A percentile compares a stretch with the other conserved stretches of the same genome.
Conservation (phyloP, 306 rosid genomes). For the Citrullus colocynthis region DNA sequence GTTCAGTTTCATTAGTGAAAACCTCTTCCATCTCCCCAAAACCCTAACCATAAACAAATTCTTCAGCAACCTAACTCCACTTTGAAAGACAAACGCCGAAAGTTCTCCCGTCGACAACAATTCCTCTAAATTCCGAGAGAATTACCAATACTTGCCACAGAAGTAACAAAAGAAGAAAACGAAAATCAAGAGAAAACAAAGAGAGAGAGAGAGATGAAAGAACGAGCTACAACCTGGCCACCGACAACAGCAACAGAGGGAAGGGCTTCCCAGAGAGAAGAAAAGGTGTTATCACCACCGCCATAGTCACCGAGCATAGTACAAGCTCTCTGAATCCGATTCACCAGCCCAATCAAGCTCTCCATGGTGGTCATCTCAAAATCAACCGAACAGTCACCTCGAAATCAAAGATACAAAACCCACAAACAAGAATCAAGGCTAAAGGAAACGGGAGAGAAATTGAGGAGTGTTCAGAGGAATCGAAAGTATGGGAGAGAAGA, state of each 20-base stretch:
- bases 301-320: conserved; percentile 92
- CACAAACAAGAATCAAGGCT: background rate
- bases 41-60: background rate
- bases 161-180: background rate
- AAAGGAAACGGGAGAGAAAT: too few species aligned
- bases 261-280: conserved; percentile 92
- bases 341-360: conserved; percentile 90
- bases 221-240: conserved; percentile 51
- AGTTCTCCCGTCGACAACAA: background rate
- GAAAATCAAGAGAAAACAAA: background rate
- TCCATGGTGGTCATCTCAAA: conserved; percentile 72
- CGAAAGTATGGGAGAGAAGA: background rate
- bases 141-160: background rate
- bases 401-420: background rate
- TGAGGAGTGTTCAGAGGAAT: background rate
- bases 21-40: background rate
- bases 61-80: background rate
- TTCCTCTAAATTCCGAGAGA: background rate
- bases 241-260: conserved; percentile 96
- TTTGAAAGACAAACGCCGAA: background rate
- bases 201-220: background rate
- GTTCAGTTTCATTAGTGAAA: background rate
- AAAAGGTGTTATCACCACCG: conserved; percentile 44
- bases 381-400: background rate
- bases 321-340: conserved; percentile 87